phyloP scores from a whole-genome alignment of 495 filamentous ascomycete species.

The Penicillium coprophilum region DNA sequence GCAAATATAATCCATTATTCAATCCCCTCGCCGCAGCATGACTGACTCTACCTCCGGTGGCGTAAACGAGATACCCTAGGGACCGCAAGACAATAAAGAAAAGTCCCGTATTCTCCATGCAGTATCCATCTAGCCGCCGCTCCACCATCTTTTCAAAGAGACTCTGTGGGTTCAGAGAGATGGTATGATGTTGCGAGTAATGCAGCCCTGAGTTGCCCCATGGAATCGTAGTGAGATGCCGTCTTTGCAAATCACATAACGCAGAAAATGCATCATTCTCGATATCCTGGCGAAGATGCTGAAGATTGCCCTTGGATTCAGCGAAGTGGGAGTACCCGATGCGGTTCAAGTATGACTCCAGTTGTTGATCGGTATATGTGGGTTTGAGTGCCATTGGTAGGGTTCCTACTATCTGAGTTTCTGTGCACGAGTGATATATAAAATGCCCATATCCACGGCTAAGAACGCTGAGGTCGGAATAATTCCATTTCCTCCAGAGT shows the following conservation, averaged over 20 bases:
- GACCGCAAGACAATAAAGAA: slow-evolving; percentile 61
- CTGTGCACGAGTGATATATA: background rate
- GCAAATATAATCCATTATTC: slow-evolving; percentile 24
- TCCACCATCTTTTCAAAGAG: slow-evolving; percentile 66
- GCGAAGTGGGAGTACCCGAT: slow-evolving; percentile 29
- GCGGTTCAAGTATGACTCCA: slow-evolving; percentile 38
- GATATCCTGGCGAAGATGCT: slow-evolving; percentile 23
- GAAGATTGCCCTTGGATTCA: slow-evolving; percentile 7
- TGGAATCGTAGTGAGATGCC: slow-evolving; percentile 60
- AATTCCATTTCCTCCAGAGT: background rate
- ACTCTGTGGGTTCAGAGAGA: slow-evolving; percentile 57
- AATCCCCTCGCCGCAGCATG: slow-evolving; percentile 22
- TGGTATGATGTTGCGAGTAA: slow-evolving; percentile 54
- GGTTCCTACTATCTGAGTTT: background rate
- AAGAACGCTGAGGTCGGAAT: background rate
- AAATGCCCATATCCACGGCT: background rate
- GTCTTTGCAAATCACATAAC: slow-evolving; percentile 32
- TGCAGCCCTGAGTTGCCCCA: slow-evolving; percentile 66
- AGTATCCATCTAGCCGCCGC: slow-evolving; percentile 69
- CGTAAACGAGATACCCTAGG: slow-evolving; percentile 59
- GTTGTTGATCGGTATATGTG: slow-evolving; percentile 31
- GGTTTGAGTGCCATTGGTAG: slow-evolving; percentile 13
- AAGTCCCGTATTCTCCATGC: slow-evolving; percentile 71
- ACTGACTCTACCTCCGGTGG: slow-evolving; percentile 44
- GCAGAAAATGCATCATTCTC: slow-evolving; percentile 24